Evolutionary conservation across 2,329 filamentous ascomycete genomes (phyloP).

Genomic region (Monilinia vaccinii-corymbosi): DNA sequence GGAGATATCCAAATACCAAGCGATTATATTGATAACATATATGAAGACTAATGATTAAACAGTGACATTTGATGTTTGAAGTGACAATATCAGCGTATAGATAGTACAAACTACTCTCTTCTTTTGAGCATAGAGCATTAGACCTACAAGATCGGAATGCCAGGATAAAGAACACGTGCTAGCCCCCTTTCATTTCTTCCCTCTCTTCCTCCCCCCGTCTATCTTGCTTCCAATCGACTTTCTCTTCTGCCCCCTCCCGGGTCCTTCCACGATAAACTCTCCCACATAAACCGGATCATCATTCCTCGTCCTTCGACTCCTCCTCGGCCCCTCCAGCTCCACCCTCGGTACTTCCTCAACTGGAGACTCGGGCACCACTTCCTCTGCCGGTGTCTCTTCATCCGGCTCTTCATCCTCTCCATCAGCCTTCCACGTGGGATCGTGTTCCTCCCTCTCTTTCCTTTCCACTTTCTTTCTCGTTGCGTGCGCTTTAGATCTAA

Average conservation of each 20-base stretch:
- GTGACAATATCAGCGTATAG: too few species aligned
- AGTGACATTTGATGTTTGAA: too few species aligned
- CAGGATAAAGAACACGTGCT: not conserved
- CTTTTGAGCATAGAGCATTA: too few species aligned
- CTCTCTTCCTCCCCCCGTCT: not conserved
- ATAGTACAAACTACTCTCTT: too few species aligned
- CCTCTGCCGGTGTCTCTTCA: not conserved
- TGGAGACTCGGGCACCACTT: not conserved
- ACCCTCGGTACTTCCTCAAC: not conserved
- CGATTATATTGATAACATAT: too few species aligned
- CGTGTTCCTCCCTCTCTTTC: not conserved
- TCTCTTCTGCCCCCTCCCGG: not conserved
- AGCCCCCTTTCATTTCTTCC: not conserved
- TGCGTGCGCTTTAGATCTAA: not conserved
- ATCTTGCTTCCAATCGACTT: not conserved
- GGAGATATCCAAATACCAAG: too few species aligned
- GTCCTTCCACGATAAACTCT: not conserved
- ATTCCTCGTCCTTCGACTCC: slow-evolving; percentile 4
- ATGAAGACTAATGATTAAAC: too few species aligned
- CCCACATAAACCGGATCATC: not conserved
- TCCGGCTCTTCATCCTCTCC: not conserved
- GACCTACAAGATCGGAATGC: too few species aligned
- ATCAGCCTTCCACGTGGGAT: not conserved
- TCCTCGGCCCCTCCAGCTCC: too few species aligned
- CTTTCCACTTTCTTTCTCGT: not conserved